Evolutionary conservation across 495 filamentous ascomycete species (phyloP).

Genomic region (Entonaema liquescens): DNA sequence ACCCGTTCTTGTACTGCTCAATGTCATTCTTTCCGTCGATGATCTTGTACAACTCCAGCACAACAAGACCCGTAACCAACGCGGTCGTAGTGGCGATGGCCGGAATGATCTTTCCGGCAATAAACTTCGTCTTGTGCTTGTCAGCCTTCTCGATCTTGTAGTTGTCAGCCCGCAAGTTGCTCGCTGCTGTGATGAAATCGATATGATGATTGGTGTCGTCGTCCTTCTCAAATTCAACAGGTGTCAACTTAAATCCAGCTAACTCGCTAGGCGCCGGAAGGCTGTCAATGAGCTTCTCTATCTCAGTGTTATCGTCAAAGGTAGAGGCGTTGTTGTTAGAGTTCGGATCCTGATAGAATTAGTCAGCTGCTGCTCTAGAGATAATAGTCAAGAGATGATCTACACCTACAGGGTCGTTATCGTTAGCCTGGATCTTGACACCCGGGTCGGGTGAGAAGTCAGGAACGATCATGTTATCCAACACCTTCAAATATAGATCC

Average conservation of each 20-base stretch:
- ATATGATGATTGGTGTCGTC: slow-evolving; percentile 99
- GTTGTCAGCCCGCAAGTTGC: slow-evolving; percentile 96
- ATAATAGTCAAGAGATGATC: not conserved
- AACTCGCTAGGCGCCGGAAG: slow-evolving; percentile 83
- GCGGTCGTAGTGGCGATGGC: slow-evolving; percentile 98
- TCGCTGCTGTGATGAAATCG: slow-evolving; percentile 97
- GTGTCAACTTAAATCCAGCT: slow-evolving; percentile 83
- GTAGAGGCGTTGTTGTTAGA: slow-evolving; percentile 60
- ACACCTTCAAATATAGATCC: slow-evolving; percentile 74
- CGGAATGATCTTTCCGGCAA: slow-evolving; percentile 99
- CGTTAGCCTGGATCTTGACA: slow-evolving; percentile 96
- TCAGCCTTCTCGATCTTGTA: slow-evolving; percentile 94
- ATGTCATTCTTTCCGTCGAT: slow-evolving; percentile 93
- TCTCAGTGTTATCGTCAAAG: slow-evolving; percentile 76
- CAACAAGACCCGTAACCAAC: slow-evolving; percentile 90
- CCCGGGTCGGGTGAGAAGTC: slow-evolving; percentile 92
- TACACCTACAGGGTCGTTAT: slow-evolving; percentile 79
- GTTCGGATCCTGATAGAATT: slow-evolving; percentile 74
- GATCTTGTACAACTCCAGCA: slow-evolving; percentile 95
- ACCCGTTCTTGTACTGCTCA: slow-evolving; percentile 99
- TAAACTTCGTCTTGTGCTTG: slow-evolving; percentile 98
- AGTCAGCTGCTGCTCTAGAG: slow-evolving; percentile 22
- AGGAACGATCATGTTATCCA: slow-evolving; percentile 94
- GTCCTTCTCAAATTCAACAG: slow-evolving; percentile 99
- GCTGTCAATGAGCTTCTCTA: slow-evolving; percentile 69